Evolutionary conservation across 768 basidiomycete species (phyloP).

Genomic region (Pleurotus eryngii): DNA sequence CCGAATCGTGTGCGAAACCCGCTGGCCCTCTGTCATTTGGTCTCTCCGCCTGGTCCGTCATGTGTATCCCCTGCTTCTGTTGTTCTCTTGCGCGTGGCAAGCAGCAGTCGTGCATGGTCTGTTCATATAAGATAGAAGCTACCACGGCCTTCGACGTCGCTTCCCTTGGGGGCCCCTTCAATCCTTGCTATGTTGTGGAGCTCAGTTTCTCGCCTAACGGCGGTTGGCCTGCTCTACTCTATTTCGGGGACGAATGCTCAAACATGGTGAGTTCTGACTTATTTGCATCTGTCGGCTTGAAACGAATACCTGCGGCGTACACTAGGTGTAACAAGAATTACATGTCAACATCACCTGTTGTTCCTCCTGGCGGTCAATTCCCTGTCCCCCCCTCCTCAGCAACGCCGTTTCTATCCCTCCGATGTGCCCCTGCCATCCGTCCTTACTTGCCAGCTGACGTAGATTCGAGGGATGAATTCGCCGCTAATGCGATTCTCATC

Average conservation of each 20-base stretch:
- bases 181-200: not conserved
- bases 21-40: not conserved
- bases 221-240: not conserved
- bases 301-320: not conserved
- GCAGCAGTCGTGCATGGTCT: too few relatives aligned
- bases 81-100: not conserved
- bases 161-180: too few relatives aligned
- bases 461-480: conserved; percentile 22
- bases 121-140: too few relatives aligned
- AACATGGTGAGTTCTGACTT: not conserved
- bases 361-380: conserved; percentile 50
- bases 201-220: not conserved
- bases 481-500: conserved; percentile 44
- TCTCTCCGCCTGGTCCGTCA: not conserved
- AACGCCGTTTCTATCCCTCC: conserved; percentile 49
- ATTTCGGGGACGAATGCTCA: not conserved
- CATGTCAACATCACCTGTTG: conserved; percentile 36
- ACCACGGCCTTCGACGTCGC: too few relatives aligned
- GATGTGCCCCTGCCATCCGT: conserved; percentile 54
- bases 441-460: conserved; percentile 58
- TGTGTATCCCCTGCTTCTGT: not conserved
- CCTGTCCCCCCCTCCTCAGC: conserved; percentile 32
- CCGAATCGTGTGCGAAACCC: not conserved
- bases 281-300: not conserved
- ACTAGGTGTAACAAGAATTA: conserved; percentile 59